A percentile compares a stretch with the other conserved stretches of the same genome.
Evolutionary conservation across 1,284 basidiomycete genomes (phyloP).

Genomic region (Pseudozyma sp.): DNA sequence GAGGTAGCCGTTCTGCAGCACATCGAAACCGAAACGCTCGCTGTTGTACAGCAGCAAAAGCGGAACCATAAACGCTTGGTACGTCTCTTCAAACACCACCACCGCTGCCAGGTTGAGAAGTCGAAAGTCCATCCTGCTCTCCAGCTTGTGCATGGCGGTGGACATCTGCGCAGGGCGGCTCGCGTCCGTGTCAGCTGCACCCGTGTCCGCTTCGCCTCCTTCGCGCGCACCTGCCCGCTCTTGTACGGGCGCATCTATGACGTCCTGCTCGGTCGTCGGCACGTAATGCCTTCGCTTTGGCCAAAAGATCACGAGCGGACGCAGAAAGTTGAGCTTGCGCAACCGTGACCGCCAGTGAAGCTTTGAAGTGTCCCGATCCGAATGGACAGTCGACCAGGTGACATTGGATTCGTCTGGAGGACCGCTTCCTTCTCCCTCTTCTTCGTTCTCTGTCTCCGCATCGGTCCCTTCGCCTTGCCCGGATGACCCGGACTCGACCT

Average conservation of each 20-base stretch:
- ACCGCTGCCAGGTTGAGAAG: slow-evolving; percentile 56
- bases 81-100: slow-evolving; percentile 60
- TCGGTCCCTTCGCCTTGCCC: slow-evolving; percentile 7
- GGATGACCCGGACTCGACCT: slow-evolving; percentile 28
- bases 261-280: slow-evolving; percentile 28
- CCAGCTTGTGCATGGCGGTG: slow-evolving; percentile 25
- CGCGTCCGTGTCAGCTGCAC: background rate
- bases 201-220: background rate
- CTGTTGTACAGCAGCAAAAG: slow-evolving; percentile 62
- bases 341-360: slow-evolving; percentile 44
- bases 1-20: slow-evolving; percentile 62
- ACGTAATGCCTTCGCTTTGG: slow-evolving; percentile 37
- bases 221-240: background rate
- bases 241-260: slow-evolving; percentile 29
- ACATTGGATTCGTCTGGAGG: slow-evolving; percentile 29
- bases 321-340: slow-evolving; percentile 54
- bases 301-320: slow-evolving; percentile 55
- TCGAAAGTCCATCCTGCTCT: slow-evolving; percentile 48
- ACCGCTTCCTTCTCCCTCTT: background rate
- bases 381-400: slow-evolving; percentile 39
- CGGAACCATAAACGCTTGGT: slow-evolving; percentile 62
- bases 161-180: slow-evolving; percentile 22
- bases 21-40: slow-evolving; percentile 56
- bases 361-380: slow-evolving; percentile 34
- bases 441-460: background rate